Conservation (phyloP, 1,284 basidiomycete species). For the Athelia sp. region DNA sequence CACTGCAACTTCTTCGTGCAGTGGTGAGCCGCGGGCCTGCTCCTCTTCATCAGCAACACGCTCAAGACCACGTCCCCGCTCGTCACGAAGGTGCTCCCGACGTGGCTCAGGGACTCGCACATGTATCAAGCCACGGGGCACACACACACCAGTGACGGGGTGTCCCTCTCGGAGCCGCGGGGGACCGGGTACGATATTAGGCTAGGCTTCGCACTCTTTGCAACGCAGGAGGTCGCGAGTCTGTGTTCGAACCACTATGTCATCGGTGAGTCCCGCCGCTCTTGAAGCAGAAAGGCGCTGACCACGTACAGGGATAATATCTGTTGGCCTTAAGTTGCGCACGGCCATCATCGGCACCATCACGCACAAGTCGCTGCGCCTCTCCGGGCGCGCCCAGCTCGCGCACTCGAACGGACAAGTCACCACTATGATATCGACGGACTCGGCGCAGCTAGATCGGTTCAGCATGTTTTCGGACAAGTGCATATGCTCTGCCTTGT, state of each 20-base stretch:
- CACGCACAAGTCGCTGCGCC: slow-evolving; percentile 48
- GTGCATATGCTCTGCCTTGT: slow-evolving; percentile 24
- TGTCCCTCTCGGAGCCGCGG: slow-evolving; percentile 17
- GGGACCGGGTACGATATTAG: slow-evolving; percentile 46
- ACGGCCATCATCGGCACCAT: slow-evolving; percentile 52
- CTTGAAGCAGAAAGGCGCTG: slow-evolving; percentile 11
- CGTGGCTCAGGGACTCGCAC: slow-evolving; percentile 31
- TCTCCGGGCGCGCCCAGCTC: slow-evolving; percentile 47
- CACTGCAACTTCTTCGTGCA: slow-evolving; percentile 48
- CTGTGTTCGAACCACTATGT: slow-evolving; percentile 36
- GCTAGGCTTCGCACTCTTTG: slow-evolving; percentile 43
- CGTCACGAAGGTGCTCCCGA: slow-evolving; percentile 33
- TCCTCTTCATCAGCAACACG: slow-evolving; percentile 23
- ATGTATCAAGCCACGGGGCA: slow-evolving; percentile 27
- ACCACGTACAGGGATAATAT: slow-evolving; percentile 35
- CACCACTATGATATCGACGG: slow-evolving; percentile 47
- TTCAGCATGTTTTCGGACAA: slow-evolving; percentile 30
- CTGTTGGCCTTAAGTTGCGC: slow-evolving; percentile 27
- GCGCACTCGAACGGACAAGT: slow-evolving; percentile 44
- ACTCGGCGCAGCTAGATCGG: slow-evolving; percentile 34
- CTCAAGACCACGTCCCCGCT: slow-evolving; percentile 29
- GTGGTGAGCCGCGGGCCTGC: slow-evolving; percentile 50
- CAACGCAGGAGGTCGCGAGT: slow-evolving; percentile 52
- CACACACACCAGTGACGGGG: slow-evolving; percentile 23
- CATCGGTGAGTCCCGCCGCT: slow-evolving; percentile 9